A percentile compares a stretch with the other conserved stretches of the same genome.
Evolutionary conservation across 2,329 filamentous ascomycete genomes (phyloP).

Genomic region (Ciborinia camelliae): DNA sequence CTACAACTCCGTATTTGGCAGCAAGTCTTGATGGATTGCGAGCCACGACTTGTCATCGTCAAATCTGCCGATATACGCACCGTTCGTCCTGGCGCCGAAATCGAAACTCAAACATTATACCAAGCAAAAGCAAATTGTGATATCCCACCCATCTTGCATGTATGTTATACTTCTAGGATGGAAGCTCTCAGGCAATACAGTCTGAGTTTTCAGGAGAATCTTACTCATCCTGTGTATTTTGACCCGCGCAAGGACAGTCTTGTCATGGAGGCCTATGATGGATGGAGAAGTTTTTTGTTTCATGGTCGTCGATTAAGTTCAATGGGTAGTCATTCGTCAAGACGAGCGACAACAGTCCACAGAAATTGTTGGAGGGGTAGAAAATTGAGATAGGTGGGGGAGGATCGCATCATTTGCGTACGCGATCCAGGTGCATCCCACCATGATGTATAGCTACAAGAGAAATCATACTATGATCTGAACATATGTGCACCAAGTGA

Average conservation of each 20-base stretch:
- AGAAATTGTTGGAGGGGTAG: too few relatives aligned
- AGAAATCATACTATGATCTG: background rate
- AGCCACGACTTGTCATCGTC: background rate
- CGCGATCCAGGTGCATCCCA: too few relatives aligned
- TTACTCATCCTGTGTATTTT: background rate
- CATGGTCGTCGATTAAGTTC: background rate
- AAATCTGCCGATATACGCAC: background rate
- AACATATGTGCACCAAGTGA: background rate
- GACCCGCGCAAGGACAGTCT: background rate
- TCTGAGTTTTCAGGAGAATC: background rate
- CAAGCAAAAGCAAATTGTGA: background rate
- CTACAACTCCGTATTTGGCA: background rate
- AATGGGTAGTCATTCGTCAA: background rate
- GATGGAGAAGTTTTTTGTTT: background rate
- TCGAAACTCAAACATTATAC: background rate
- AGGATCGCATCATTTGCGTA: too few relatives aligned
- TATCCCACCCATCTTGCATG: background rate
- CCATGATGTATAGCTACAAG: background rate
- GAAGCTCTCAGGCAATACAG: background rate
- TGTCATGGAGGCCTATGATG: background rate
- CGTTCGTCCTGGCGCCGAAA: background rate
- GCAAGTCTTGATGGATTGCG: background rate
- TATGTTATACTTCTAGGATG: background rate
- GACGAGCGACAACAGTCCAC: too few relatives aligned
- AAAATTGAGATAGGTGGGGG: too few relatives aligned